Conservation (phyloP, 305 asterid species). For the Fraxinus xanthoxyloides region DNA sequence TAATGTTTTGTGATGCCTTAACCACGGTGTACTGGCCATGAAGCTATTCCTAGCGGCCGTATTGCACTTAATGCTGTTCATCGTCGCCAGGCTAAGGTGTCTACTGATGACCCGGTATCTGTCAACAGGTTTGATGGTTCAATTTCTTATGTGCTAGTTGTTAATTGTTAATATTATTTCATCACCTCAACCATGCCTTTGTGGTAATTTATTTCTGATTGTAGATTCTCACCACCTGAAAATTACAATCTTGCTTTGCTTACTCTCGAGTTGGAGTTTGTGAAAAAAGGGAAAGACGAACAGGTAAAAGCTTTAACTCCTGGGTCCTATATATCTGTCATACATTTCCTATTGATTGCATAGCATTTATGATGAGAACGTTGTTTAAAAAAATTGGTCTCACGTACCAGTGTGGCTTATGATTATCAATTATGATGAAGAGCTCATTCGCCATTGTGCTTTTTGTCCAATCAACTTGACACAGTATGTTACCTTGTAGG, state of each 20-base stretch:
- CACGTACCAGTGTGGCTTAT: neutral
- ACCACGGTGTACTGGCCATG: slow-evolving; percentile 67
- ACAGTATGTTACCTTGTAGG: slow-evolving; percentile 44
- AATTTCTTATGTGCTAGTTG: neutral
- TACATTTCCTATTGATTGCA: neutral
- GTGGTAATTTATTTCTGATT: slow-evolving; percentile 19
- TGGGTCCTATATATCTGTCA: neutral
- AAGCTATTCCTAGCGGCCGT: slow-evolving; percentile 53
- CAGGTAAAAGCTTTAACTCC: slow-evolving; percentile 42
- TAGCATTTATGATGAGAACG: neutral
- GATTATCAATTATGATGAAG: neutral
- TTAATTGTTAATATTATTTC: neutral
- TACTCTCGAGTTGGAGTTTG: slow-evolving; percentile 90
- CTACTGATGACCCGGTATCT: slow-evolving; percentile 69
- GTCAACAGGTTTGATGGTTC: slow-evolving; percentile 59
- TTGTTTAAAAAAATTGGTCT: neutral
- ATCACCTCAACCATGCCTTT: neutral
- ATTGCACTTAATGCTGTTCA: slow-evolving; percentile 89
- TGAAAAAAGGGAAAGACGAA: slow-evolving; percentile 86
- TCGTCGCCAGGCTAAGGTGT: slow-evolving; percentile 86
- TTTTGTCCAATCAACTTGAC: slow-evolving; percentile 25
- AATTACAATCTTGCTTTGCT: slow-evolving; percentile 74
- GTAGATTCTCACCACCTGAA: slow-evolving; percentile 85
- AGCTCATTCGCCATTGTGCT: neutral
- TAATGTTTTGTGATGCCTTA: slow-evolving; percentile 48